Base-by-base conservation (phyloP, 2,329 filamentous ascomycete species). In the Truncatella angustata region DNA sequence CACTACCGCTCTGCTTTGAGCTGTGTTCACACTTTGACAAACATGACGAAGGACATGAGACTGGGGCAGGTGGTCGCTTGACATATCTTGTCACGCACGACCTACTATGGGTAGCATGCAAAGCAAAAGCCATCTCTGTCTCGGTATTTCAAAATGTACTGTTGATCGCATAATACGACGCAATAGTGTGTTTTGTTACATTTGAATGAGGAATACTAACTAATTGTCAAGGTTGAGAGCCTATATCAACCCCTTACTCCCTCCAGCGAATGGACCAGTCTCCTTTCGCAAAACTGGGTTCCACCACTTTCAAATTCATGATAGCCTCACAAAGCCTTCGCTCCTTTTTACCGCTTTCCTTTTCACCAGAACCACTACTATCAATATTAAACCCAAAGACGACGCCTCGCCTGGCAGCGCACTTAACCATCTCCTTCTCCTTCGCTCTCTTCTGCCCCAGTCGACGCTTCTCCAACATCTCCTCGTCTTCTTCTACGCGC, bases 221-320 rank as follows among this genome's bases (percentile, higher is more conserved):
- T n/a, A n/a, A n/a, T n/a, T n/a, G n/a, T n/a, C n/a, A n/a, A n/a
- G n/a, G n/a, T n/a, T n/a, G n/a, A n/a, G n/a, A n/a, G n/a, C n/a
- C n/a, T n/a, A n/a, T n/a, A n/a, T n/a, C n/a, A n/a, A n/a, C 28
- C 28, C 20, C 24, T 57, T 40, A 63, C 32, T 82, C 79, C 54
- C 81, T 71, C 80, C 80, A 84, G 54, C 80, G 63, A 10, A 85
- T 72, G 0, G 71, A 73, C 81, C 80, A 85, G 42, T 84, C 75
- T 0, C 81, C 81, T 57, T 85, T 86, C 0, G 81, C 81, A 64
- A 79, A 85, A 52, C 78, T 80, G 3, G 79, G 74, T 61, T 85
- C 82, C 0, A 84, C 80, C 3, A 84, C 77, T 40, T 73, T 73
- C 1, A 78, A 79, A 36, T 74, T 71, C 80, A 84, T 83, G 2